Conservation (phyloP, 75 land plant genomes). For the Cryptomeria japonica region DNA sequence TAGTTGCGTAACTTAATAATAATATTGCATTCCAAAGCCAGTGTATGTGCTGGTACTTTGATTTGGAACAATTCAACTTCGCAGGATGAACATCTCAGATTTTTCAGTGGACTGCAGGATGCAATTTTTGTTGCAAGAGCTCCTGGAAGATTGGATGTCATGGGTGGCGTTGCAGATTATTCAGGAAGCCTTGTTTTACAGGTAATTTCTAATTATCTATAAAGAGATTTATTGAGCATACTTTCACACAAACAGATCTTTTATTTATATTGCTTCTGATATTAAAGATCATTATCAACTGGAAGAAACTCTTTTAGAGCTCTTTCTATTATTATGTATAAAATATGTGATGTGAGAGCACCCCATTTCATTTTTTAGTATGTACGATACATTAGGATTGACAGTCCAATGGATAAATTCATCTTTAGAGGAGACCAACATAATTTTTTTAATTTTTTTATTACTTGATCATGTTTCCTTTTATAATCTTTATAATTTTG, state of each 20-base stretch:
- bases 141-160: conserved; percentile 98
- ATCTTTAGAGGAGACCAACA: neutral
- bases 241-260: neutral
- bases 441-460: neutral
- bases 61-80: too few relatives aligned
- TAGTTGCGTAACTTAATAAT: too few relatives aligned
- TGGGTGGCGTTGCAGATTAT: conserved; percentile 99
- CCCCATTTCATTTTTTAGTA: neutral
- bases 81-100: too few relatives aligned
- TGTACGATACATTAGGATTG: too few relatives aligned
- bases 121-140: conserved; percentile 92
- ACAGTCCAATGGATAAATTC: neutral
- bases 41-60: too few relatives aligned
- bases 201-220: conserved; percentile 35
- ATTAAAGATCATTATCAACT: neutral
- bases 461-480: neutral
- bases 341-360: neutral
- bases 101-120: conserved; percentile 48
- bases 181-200: conserved; percentile 98
- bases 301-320: neutral
- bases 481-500: neutral
- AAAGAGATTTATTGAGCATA: too few relatives aligned
- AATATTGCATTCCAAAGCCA: too few relatives aligned
- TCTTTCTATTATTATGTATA: neutral
- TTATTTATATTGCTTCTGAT: neutral